Base-by-base conservation (phyloP, 108 stramenopile genomes). In the Pelagomonas calceolata region DNA sequence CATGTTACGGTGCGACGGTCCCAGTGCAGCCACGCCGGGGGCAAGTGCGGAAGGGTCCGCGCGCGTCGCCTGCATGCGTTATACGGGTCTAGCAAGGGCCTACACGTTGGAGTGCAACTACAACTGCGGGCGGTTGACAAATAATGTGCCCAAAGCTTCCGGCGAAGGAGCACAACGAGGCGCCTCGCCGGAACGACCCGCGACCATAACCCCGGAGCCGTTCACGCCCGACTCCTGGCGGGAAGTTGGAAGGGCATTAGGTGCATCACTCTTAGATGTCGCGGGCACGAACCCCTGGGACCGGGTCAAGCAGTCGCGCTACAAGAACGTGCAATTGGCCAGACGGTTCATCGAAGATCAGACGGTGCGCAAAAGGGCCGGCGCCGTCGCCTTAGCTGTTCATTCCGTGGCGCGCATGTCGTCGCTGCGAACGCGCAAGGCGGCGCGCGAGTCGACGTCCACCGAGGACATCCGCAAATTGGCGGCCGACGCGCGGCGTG, bases 71-170 rank as follows among this genome's bases (percentile, higher is more conserved):
- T 30, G 82, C 34, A 84, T 68, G 66, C 78, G 71, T 35, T 75
- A 60, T 34, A 78, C 78, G 32, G 84, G 81, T 15, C 31, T 65
- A 30, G 30, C 75, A 30, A 80, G 78, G 35, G 78, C 81, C 67
- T 87, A 86, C 78, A 87, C 86, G 36, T 75, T 87, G 26, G 86
- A 87, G 80, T 87, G 86, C 82, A 86, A 86, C 81, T 87, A 87
- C 79, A 81, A 83, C 71, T 67, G 63, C 29, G 81, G 80, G 34
- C 45, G 67, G 18, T 30, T 46, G 12, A 65, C 66, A 29, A 69
- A 76, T 51, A 34, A 67, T 26, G 44, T 81, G 18, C 64, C 80
- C 0, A 43, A 64, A 4, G 73, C 74, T 45, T 31, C 3, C 26
- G 36, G 32, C 36, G 36, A 76, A 29, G 34, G 18, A 5, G 72